Base-by-base conservation (phyloP, 1,284 basidiomycete species). In the Apiotrichum siamense region DNA sequence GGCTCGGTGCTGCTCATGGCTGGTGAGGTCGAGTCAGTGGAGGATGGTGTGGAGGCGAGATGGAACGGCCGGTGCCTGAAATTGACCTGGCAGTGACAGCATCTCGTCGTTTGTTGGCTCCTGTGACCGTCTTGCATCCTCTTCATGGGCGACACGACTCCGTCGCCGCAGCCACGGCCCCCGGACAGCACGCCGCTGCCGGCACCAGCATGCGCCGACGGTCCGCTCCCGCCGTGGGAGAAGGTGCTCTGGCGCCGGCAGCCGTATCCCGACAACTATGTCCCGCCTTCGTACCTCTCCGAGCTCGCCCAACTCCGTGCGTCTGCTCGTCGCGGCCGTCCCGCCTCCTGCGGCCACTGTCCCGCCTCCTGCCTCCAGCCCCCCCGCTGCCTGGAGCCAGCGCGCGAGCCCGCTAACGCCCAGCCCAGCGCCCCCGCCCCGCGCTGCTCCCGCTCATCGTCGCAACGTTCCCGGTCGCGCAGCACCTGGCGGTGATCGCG, bases 201-300 rank as follows among this genome's bases (percentile, higher is more conserved):
- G 23, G 2, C 40, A 7, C 35, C 18, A 37, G 21, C 23, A n/a
- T n/a, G n/a, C n/a, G n/a, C n/a, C n/a, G 38, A 45, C 21, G 33
- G 44, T 23, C 35, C 25, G n/a, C n/a, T n/a, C n/a, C n/a, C n/a
- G 23, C 38, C 47, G 59, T 94, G 89, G 87, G 81, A 85, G 67
- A 87, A 84, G 65, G 78, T 87, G n/a, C 80, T 97, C 18, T 96
- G 90, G 89, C 83, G 83, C 66, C 76, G 72, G 55, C 86, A 87
- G 65, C 76, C 80, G 6, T 87, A 80, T 66, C 83, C 87, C 15
- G 92, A 96, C 74, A 91, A 93, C 69, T 83, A 90, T 73, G 85
- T 96, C 45, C 86, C 87, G 11, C 74, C 75, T 3, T 78, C 81
- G 10, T 96, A 94, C 70, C 78, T 94, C 44, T 81, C 85, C 1